Evolutionary conservation across 2,329 filamentous ascomycete genomes (phyloP), one percentile per base, ranked within the genome.

Genomic region (Leptographium wingfieldii): DNA sequence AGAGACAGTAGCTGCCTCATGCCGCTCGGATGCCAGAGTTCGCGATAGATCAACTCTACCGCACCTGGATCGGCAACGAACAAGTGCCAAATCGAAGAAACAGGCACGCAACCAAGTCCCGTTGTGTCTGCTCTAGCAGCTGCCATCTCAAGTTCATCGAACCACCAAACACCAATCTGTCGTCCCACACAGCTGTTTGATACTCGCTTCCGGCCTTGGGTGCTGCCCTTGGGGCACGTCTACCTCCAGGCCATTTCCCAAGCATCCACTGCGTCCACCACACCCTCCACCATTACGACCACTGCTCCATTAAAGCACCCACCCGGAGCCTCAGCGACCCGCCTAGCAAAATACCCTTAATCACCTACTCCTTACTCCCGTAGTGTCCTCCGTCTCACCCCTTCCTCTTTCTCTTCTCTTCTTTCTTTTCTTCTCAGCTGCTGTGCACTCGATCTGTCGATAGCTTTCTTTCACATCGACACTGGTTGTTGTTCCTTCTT

Each of bases 21-120:
- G 74, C 72, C 74, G 77, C 73, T 74, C 77, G 76, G 71, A 81
- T 82, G 79, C 79, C 73, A 69, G 73, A 76, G 72, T 73, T 74
- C 70, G 73, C 73, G 66, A 76, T 77, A 78, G 76, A 79, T 74
- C 75, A 72, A 72, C 77, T 76, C 66, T 70, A 70, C 66, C 74
- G 75, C 73, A 76, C 74, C 64, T 79, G 76, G 76, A 75, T 75
- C 69, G 73, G 76, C 68, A 73, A 74, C 71, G 69, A 72, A 69
- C 57, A 54, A 70, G 68, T 68, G n/a, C 40, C 54, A 38, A 54
- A 56, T 11, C 52, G 19, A 19, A 46, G 54, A 43, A 46, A 52
- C 35, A 35, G 27, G 38, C 52, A 56, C 55, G 33, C 31, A 53
- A 11, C 35, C 40, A 38, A 25, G 25, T 12, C 11, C n/a, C 38